A percentile compares a stretch with the other conserved stretches of the same genome.
phyloP scores from a whole-genome alignment of 805 yeast genomes.

The Saccharomyces kudriavzevii region DNA sequence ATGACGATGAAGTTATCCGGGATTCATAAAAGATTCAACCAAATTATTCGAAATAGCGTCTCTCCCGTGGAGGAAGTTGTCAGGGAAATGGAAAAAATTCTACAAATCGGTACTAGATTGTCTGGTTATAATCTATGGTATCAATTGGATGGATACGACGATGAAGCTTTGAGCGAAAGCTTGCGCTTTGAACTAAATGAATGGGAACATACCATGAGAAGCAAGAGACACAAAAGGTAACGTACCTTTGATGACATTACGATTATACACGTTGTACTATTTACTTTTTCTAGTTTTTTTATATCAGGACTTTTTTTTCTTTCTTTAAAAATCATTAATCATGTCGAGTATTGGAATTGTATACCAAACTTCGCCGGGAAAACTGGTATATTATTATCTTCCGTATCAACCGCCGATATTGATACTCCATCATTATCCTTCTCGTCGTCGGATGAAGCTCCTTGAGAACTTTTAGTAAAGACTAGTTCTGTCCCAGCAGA shows the following conservation, averaged over 20 bases:
- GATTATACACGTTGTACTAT: neutral
- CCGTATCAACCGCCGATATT: neutral
- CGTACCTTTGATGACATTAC: neutral
- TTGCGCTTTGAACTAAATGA: conserved; percentile 49
- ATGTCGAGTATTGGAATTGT: conserved; percentile 27
- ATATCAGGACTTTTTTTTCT: neutral
- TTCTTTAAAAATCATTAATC: neutral
- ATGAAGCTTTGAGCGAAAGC: conserved; percentile 56
- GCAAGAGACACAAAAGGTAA: conserved; percentile 28
- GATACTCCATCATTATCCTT: conserved; percentile 29
- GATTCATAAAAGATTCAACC: conserved; percentile 58
- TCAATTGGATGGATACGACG: conserved; percentile 68
- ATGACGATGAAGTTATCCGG: conserved; percentile 56
- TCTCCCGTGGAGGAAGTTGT: conserved; percentile 48
- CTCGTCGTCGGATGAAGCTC: neutral
- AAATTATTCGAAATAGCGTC: conserved; percentile 60
- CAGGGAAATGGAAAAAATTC: conserved; percentile 50
- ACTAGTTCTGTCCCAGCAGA: conserved; percentile 59
- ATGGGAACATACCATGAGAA: conserved; percentile 41
- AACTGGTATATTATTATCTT: conserved; percentile 2
- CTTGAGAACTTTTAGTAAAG: conserved; percentile 31
- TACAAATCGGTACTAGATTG: conserved; percentile 52
- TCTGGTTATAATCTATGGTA: conserved; percentile 71
- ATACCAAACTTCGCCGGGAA: conserved; percentile 24
- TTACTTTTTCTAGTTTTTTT: neutral